Base-by-base conservation (phyloP, 1,284 basidiomycete species). In the Rhodotorula sp. region DNA sequence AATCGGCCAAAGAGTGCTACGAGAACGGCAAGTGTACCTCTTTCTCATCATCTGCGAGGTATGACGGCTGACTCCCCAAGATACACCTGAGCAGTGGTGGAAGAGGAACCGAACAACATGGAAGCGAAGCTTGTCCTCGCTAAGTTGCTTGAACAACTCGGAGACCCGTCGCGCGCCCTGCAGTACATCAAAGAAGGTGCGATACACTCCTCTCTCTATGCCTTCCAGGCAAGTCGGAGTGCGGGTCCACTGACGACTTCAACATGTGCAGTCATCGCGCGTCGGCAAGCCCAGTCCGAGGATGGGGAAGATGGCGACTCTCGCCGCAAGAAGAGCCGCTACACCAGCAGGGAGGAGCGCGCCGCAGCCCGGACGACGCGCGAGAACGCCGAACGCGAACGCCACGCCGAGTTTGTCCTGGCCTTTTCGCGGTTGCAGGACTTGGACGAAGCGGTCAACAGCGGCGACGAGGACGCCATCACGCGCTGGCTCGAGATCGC, bases 51-150 rank as follows among this genome's bases (percentile, higher is more conserved):
- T 37, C n/a, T 7, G 15, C 29, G 24, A 3, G n/a, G 30, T 8
- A 30, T 42, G 10, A 49, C 67, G 54, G 59, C 71, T 37, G 55
- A 37, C 14, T 42, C 10, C 10, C 24, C 12, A 7, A 18, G 5
- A 14, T 26, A n/a, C 49, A 71, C 55, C 46, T 44, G 30, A 20
- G 4, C 74, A 91, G 93, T 96, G 24, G 84, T 90, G 26, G 83
- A 85, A 6, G 87, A 86, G 1, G 88, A 93, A 78, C 88, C 90
- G 0, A 84, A 85, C 5, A 86, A 92, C 75, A 87, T 88, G 73
- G 90, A 94, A 42, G 88, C 88, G 12, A 91, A 91, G 79, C 88
- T 94, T 85, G 89, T 90, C 74, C 85, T 97, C 0, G 95, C 95
- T 0, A 91, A 91, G 70, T 87, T 95, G 26, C 91, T 92, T 72